A percentile compares a stretch with the other conserved stretches of the same genome.
These are phyloP conservation scores for Citrus australasica DNA, from an alignment of 345 rosid genomes.

Conservation along the genomic window DNA sequence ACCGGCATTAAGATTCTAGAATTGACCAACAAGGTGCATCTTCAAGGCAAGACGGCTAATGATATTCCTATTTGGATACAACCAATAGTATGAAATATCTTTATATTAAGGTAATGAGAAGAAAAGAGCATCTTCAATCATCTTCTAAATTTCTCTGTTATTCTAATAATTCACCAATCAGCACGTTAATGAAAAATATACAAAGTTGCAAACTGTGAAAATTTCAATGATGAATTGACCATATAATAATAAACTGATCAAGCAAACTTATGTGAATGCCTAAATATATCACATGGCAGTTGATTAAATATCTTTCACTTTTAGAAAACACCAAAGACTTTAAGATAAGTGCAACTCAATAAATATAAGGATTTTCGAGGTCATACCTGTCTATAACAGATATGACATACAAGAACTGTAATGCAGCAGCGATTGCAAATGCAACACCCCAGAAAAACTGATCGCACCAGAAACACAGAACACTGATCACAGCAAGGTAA, in stretches of 20 bases:
- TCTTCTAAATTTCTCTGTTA: not conserved
- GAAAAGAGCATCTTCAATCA: not conserved
- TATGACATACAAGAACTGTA: constrained; percentile 93
- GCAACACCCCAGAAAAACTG: constrained; percentile 80
- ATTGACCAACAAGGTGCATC: not conserved
- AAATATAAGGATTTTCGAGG: not conserved
- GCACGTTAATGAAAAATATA: not conserved
- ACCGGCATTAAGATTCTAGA: not conserved
- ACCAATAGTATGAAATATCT: not conserved
- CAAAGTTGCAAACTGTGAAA: not conserved
- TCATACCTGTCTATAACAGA: constrained; percentile 93
- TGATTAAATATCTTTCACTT: not conserved
- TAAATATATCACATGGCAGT: not conserved
- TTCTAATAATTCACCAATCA: not conserved
- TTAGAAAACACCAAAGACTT: not conserved
- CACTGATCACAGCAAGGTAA: constrained; percentile 88
- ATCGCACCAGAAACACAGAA: constrained; percentile 83
- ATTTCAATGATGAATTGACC: not conserved
- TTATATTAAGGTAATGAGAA: not conserved
- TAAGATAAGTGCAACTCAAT: not conserved
- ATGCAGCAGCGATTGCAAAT: constrained; percentile 69
- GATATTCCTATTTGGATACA: not conserved
- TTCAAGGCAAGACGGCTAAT: not conserved
- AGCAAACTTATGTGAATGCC: not conserved
- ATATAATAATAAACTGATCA: not conserved